These are phyloP conservation scores for Coniochaeta sp. DNA, from an alignment of 2,329 filamentous ascomycete genomes.

Conservation along the genomic window DNA sequence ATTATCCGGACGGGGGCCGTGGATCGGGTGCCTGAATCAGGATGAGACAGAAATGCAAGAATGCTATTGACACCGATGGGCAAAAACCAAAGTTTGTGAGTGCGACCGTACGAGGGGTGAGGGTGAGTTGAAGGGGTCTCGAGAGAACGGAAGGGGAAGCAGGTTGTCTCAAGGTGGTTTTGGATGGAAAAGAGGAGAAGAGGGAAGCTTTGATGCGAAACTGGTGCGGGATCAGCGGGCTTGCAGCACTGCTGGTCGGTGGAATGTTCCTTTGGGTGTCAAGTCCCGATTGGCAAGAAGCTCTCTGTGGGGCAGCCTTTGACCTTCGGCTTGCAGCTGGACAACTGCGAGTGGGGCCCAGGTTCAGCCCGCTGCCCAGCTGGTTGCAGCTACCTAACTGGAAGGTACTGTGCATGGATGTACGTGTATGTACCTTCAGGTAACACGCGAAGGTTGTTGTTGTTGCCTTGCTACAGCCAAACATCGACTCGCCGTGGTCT, in stretches of 20 bases:
- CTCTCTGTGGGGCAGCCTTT: neutral
- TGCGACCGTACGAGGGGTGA: conserved; percentile 1
- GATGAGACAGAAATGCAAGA: neutral
- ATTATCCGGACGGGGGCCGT: neutral
- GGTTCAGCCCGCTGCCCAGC: neutral
- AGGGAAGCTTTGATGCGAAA: neutral
- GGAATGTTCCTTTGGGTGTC: neutral
- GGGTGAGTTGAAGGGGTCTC: conserved; percentile 4
- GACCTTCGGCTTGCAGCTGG: neutral
- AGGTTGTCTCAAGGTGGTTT: conserved; percentile 1
- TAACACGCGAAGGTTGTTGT: too few relatives aligned
- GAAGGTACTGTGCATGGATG: too few relatives aligned
- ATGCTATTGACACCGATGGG: neutral
- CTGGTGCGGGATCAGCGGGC: neutral
- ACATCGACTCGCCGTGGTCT: too few relatives aligned
- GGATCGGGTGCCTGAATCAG: neutral
- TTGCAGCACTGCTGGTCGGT: neutral
- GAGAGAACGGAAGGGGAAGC: neutral
- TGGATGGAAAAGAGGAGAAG: conserved; percentile 1
- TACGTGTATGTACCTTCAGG: too few relatives aligned
- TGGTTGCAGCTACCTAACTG: neutral
- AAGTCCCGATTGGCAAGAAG: neutral
- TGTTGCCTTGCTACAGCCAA: too few relatives aligned
- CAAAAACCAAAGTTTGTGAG: neutral
- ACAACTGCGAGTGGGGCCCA: neutral